Conservation (phyloP, 345 rosid species). For the Citropsis articulata region DNA sequence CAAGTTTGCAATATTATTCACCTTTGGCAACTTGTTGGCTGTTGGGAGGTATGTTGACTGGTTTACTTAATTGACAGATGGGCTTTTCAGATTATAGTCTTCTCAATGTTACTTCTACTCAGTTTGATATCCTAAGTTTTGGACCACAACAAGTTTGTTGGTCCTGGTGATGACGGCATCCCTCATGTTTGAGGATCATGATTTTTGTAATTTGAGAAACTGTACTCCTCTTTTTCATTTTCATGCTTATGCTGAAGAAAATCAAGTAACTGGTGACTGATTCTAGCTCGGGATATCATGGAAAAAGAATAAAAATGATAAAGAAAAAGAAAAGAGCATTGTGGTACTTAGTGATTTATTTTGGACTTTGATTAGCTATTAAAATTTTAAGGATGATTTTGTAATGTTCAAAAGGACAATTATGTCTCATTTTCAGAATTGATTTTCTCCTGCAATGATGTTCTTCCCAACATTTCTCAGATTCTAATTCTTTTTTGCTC, state of each 20-base stretch:
- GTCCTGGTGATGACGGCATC: not conserved
- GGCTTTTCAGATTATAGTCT: not conserved
- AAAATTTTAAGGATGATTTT: not conserved
- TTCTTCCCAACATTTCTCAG: slow-evolving; percentile 6
- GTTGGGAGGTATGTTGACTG: slow-evolving; percentile 72
- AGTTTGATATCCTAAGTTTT: not conserved
- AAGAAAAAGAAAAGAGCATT: too few relatives aligned
- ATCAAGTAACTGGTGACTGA: not conserved
- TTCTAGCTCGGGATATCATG: not conserved
- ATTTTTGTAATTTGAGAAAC: not conserved
- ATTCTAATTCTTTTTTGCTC: slow-evolving; percentile 26
- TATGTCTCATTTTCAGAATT: not conserved
- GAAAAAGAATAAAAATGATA: not conserved
- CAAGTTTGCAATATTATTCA: slow-evolving; percentile 86
- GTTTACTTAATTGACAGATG: not conserved
- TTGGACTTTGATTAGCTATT: not conserved
- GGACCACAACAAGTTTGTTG: not conserved
- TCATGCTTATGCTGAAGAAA: not conserved
- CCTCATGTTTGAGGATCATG: not conserved
- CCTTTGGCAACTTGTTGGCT: slow-evolving; percentile 83
- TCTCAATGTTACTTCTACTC: not conserved
- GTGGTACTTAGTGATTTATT: too few relatives aligned
- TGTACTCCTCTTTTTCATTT: not conserved
- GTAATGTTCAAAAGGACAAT: not conserved
- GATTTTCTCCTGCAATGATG: not conserved